Evolutionary conservation across 1,139 yeast genomes (phyloP).

Genomic region (Protomyces pachydermus): DNA sequence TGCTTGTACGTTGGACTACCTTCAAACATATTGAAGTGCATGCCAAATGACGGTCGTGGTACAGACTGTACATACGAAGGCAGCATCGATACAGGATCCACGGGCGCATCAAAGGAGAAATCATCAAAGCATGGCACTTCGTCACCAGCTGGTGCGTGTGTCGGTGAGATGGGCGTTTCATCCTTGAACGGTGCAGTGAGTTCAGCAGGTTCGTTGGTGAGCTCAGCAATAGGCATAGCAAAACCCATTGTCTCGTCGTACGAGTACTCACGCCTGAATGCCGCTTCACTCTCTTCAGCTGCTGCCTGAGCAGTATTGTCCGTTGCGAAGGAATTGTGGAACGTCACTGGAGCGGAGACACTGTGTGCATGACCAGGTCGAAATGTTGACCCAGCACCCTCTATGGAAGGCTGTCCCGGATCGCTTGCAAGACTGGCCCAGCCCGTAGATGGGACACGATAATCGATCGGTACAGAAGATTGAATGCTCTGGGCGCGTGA

Average conservation of each 20-base stretch:
- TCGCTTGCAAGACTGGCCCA: neutral
- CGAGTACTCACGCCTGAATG: neutral
- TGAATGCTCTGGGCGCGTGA: constrained; percentile 20
- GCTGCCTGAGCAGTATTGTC: neutral
- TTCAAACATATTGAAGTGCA: constrained; percentile 20
- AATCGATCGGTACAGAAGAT: constrained; percentile 15
- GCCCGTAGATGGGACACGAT: neutral
- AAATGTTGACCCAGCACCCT: neutral
- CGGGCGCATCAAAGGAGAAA: neutral
- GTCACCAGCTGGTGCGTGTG: neutral
- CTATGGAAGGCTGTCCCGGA: neutral
- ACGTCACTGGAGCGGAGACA: neutral
- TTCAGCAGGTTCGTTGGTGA: neutral
- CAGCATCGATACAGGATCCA: neutral
- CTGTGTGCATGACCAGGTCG: neutral
- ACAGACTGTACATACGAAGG: neutral
- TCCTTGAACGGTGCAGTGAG: neutral
- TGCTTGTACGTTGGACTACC: constrained; percentile 33
- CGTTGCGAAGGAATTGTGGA: neutral
- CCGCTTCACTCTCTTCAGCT: neutral
- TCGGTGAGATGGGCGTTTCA: neutral
- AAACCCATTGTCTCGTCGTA: neutral
- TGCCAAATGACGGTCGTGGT: neutral
- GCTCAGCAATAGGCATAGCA: neutral
- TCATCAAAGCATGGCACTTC: neutral